Percentiles rank a stretch among this genome's conserved stretches.
Conservation (phyloP, 345 rosid genomes). For the Nephelium lappaceum region DNA sequence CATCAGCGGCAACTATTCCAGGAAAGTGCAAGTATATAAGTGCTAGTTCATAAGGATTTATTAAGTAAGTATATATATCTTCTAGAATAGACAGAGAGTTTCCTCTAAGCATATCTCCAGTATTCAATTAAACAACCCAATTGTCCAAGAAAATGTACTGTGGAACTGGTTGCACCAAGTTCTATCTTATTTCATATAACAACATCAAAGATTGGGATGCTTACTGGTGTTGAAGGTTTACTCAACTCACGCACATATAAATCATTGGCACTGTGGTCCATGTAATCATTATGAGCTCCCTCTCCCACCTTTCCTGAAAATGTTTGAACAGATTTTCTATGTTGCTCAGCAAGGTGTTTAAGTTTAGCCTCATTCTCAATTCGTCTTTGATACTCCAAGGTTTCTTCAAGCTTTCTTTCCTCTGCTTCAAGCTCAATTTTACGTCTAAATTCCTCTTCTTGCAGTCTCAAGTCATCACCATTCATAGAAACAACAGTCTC, state of each 20-base stretch:
- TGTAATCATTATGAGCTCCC: constrained; percentile 31
- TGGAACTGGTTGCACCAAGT: background rate
- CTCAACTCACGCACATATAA: constrained; percentile 24
- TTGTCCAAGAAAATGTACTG: constrained; percentile 2
- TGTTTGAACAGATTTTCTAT: constrained; percentile 49
- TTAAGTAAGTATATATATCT: background rate
- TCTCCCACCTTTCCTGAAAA: constrained; percentile 39
- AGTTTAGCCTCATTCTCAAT: constrained; percentile 91
- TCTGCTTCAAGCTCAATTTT: constrained; percentile 84
- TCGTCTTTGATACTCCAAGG: constrained; percentile 81
- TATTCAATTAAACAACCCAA: constrained; percentile 12
- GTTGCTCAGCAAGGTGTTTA: constrained; percentile 85
- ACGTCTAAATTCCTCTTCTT: constrained; percentile 76
- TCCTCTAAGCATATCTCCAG: background rate
- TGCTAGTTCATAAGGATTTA: constrained; percentile 4
- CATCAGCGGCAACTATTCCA: constrained; percentile 41
- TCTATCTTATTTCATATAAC: constrained; percentile 20
- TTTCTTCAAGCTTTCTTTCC: constrained; percentile 87
- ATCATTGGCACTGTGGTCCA: constrained; percentile 38
- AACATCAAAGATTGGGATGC: constrained; percentile 16
- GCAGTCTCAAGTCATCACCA: constrained; percentile 55
- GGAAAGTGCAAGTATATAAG: constrained; percentile 28
- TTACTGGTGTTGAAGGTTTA: constrained; percentile 33
- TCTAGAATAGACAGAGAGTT: constrained; percentile 1
- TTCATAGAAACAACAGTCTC: constrained; percentile 42